Evolutionary conservation across 2,329 filamentous ascomycete species (phyloP).

Genomic region (Coleophoma crateriformis): DNA sequence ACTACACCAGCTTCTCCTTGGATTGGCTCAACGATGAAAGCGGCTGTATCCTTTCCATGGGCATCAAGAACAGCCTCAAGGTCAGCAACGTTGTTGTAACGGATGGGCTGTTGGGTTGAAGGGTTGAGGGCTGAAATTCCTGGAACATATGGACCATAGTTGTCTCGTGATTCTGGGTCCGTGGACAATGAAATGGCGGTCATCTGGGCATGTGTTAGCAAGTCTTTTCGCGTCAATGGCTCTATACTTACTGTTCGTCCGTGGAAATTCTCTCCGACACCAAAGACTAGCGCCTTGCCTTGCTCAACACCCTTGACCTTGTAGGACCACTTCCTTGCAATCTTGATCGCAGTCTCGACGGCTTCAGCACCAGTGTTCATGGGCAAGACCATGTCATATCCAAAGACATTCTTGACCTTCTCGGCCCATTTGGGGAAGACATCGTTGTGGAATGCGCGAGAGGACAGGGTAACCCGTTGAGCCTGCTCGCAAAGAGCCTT

Average conservation of each 20-base stretch:
- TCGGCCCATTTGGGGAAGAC: constrained; percentile 95
- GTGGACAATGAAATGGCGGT: constrained; percentile 92
- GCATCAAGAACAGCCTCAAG: constrained; percentile 73
- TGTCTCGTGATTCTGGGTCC: constrained; percentile 87
- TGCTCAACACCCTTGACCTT: constrained; percentile 87
- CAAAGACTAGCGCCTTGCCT: constrained; percentile 79
- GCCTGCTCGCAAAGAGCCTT: constrained; percentile 88
- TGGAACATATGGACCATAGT: constrained; percentile 94
- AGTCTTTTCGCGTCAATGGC: too few species aligned
- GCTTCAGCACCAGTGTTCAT: constrained; percentile 99
- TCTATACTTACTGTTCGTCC: constrained; percentile 71
- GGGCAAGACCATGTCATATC: constrained; percentile 95
- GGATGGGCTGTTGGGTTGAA: constrained; percentile 69
- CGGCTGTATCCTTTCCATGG: constrained; percentile 80
- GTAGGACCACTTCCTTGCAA: constrained; percentile 97
- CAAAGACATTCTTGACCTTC: constrained; percentile 83
- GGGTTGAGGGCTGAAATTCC: constrained; percentile 76
- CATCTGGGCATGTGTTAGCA: constrained; percentile 41
- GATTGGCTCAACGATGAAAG: constrained; percentile 93
- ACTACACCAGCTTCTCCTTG: constrained; percentile 97
- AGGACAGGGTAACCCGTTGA: constrained; percentile 82
- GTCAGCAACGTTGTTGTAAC: constrained; percentile 81
- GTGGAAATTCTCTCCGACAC: constrained; percentile 90
- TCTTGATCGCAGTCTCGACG: constrained; percentile 92
- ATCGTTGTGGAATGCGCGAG: constrained; percentile 95